Evolutionary conservation across 2,329 filamentous ascomycete species (phyloP).

Genomic region (Fonsecaea multimorphosa): DNA sequence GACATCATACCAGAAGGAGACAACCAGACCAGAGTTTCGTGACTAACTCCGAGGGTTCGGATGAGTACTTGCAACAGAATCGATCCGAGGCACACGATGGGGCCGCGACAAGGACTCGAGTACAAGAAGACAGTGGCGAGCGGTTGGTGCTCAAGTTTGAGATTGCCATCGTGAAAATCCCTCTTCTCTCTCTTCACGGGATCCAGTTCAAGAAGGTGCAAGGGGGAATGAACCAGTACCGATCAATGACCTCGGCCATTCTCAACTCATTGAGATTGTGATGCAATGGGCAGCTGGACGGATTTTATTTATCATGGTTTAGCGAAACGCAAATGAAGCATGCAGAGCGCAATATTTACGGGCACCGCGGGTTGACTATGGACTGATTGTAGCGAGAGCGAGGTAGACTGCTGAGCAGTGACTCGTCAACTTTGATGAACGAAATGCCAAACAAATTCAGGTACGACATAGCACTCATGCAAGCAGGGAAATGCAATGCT

Average conservation of each 20-base stretch:
- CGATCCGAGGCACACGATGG: constrained; percentile 64
- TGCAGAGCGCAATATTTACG: constrained; percentile 3
- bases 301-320: constrained; percentile 10
- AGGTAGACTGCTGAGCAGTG: constrained; percentile 17
- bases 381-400: not conserved
- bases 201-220: constrained; percentile 98
- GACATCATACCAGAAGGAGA: constrained; percentile 54
- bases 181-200: constrained; percentile 86
- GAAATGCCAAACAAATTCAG: not conserved
- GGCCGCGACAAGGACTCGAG: constrained; percentile 89
- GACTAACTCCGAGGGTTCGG: constrained; percentile 86
- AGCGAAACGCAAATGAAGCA: constrained; percentile 11
- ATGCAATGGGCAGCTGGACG: constrained; percentile 33
- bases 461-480: not conserved
- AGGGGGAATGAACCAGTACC: constrained; percentile 97
- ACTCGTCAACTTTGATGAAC: constrained; percentile 1
- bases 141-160: constrained; percentile 89
- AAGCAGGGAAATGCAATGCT: constrained; percentile 2
- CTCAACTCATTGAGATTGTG: constrained; percentile 82
- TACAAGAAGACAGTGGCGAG: constrained; percentile 85
- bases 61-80: constrained; percentile 68
- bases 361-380: constrained; percentile 3
- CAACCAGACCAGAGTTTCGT: constrained; percentile 71
- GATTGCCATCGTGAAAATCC: constrained; percentile 97
- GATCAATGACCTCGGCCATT: constrained; percentile 97